These are phyloP conservation scores for Sarcodon sp. DNA, from an alignment of 768 basidiomycete genomes.

Conservation along the genomic window DNA sequence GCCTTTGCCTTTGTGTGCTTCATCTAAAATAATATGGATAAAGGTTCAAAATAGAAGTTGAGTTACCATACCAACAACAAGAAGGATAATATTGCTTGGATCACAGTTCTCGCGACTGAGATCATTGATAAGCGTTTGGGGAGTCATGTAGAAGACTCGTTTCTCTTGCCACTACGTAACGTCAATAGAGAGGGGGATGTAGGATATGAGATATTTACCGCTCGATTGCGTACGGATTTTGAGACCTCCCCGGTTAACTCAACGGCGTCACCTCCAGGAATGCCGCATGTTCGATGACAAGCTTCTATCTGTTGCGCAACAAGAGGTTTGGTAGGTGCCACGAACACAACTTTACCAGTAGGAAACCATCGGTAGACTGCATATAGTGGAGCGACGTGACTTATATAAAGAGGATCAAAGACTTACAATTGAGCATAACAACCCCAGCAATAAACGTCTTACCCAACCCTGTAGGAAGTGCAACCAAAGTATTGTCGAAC, in stretches of 20 bases:
- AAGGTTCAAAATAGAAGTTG: neutral
- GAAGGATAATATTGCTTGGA: conserved; percentile 63
- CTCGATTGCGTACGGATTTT: conserved; percentile 36
- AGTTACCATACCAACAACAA: conserved; percentile 64
- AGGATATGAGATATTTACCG: conserved; percentile 29
- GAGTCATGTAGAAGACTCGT: conserved; percentile 90
- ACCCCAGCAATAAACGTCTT: conserved; percentile 98
- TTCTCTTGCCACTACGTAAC: conserved; percentile 60
- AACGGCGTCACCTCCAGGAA: conserved; percentile 72
- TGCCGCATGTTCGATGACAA: conserved; percentile 88
- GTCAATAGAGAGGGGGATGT: neutral
- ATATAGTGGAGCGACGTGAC: neutral
- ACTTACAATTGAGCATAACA: conserved; percentile 87
- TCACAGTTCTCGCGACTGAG: conserved; percentile 63
- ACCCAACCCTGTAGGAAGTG: conserved; percentile 90
- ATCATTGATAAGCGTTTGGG: conserved; percentile 90
- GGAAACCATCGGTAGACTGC: conserved; percentile 90
- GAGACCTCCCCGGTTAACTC: conserved; percentile 77
- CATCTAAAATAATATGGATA: conserved; percentile 37
- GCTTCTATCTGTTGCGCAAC: conserved; percentile 93
- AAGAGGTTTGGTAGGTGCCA: conserved; percentile 92
- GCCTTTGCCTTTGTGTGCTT: conserved; percentile 90
- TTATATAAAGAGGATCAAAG: neutral
- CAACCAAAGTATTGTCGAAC: conserved; percentile 88
- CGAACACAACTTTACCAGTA: conserved; percentile 83